Percentiles rank a stretch among this genome's conserved stretches.
These are phyloP conservation scores for Sordariomycetes sp. DNA, from an alignment of 2,329 filamentous ascomycete species.

Conservation along the genomic window DNA sequence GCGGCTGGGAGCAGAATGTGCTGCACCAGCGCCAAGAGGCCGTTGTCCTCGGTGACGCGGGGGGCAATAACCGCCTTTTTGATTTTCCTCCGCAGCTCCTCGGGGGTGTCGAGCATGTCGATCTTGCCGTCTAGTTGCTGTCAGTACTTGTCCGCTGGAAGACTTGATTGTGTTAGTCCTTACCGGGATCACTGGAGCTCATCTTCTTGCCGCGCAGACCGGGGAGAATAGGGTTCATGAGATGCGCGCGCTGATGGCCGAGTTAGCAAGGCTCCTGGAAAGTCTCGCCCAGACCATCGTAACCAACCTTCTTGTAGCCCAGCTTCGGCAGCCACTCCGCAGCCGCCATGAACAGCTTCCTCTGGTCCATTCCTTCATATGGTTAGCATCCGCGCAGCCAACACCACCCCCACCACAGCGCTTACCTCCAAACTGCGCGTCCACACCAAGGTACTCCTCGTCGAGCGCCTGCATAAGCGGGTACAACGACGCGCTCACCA, in stretches of 20 bases:
- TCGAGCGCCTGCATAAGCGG: slow-evolving; percentile 70
- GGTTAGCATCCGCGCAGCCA: background rate
- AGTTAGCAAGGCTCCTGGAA: background rate
- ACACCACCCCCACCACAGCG: slow-evolving; percentile 15
- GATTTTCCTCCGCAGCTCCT: slow-evolving; percentile 70
- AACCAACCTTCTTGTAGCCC: slow-evolving; percentile 60
- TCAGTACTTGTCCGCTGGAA: slow-evolving; percentile 68
- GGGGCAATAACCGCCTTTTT: slow-evolving; percentile 75
- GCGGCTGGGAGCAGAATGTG: slow-evolving; percentile 73
- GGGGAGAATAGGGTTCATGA: slow-evolving; percentile 41
- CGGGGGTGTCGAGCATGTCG: slow-evolving; percentile 74
- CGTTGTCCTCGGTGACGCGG: slow-evolving; percentile 71
- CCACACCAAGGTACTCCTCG: slow-evolving; percentile 78
- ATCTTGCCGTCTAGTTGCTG: slow-evolving; percentile 75
- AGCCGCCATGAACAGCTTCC: slow-evolving; percentile 81
- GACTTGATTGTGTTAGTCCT: slow-evolving; percentile 14
- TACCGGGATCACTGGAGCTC: slow-evolving; percentile 62
- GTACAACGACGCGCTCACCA: slow-evolving; percentile 40
- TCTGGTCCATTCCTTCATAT: slow-evolving; percentile 53
- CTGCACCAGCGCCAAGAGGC: slow-evolving; percentile 77
- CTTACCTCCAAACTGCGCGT: slow-evolving; percentile 69
- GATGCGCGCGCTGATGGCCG: slow-evolving; percentile 25
- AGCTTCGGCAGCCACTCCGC: slow-evolving; percentile 78
- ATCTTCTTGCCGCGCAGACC: slow-evolving; percentile 82
- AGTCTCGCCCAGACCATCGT: background rate